Percentiles rank a stretch among this genome's conserved stretches.
Evolutionary conservation across 2,329 filamentous ascomycete species (phyloP).

Genomic region (Cryphonectria naterciae): DNA sequence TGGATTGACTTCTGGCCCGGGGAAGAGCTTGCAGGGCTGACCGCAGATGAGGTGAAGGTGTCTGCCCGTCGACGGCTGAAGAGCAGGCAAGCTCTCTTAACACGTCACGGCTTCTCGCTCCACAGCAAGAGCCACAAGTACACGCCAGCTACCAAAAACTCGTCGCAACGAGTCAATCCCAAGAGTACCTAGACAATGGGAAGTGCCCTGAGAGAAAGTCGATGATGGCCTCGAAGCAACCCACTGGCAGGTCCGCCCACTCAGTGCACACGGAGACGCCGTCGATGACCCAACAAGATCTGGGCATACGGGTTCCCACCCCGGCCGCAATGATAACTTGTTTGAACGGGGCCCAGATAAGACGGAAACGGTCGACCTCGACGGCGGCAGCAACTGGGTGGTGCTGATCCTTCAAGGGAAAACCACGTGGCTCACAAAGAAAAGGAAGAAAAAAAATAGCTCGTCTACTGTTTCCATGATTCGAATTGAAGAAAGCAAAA

Average conservation of each 20-base stretch:
- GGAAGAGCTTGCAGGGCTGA: neutral
- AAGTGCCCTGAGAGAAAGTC: no score
- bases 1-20: neutral
- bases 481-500: neutral
- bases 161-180: neutral
- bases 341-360: constrained; percentile 3
- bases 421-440: constrained; percentile 2
- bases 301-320: constrained; percentile 7
- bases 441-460: neutral
- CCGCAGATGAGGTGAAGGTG: neutral
- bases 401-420: neutral
- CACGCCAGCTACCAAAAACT: neutral
- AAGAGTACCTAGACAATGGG: neutral
- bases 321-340: constrained; percentile 6
- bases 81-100: neutral
- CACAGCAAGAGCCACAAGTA: constrained; percentile 1
- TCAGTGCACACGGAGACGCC: constrained; percentile 1
- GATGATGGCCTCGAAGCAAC: constrained; percentile 1
- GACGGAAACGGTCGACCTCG: constrained; percentile 20
- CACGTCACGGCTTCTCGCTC: neutral
- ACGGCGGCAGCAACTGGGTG: constrained; percentile 9
- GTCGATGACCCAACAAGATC: neutral
- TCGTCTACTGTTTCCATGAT: no score
- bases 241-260: neutral
- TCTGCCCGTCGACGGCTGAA: neutral